Evolutionary conservation across 179 eudicot species (phyloP), one percentile per base, ranked within the genome.

Genomic region (Spergularia azorica): DNA sequence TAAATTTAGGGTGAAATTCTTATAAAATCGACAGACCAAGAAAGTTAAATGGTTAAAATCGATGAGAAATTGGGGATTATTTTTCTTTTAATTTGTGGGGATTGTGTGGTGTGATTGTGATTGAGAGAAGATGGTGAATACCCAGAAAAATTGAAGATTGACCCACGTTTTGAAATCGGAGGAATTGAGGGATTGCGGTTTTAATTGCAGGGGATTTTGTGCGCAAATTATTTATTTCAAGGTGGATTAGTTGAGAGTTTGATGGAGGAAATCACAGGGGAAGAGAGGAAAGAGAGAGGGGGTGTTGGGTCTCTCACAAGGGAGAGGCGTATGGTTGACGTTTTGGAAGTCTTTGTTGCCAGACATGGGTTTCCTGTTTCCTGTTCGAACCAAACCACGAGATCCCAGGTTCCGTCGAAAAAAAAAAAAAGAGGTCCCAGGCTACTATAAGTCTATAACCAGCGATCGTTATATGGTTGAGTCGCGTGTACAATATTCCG

Each of bases 161-260:
- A 77, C 85, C 85, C 79, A 60, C 17, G 67, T 71, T 38, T 4
- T 39, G 62, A 59, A 79, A 82, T 32, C 6, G 59, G 48, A 32
- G 0, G 55, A 79, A 79, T 71, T 75, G 79, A 4, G 38, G n/a
- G 71, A 71, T 78, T 48, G 5, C 1, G 72, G 26, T 26, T 8
- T 57, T 20, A 70, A 74, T 75, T 70, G 14, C 39, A 63, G 58
- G 7, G 43, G 76, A 52, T 21, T 12, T 62, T n/a, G 32, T 43
- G 48, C 6, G 48, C 5, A 26, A 8, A 51, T 61, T 58, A 62
- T 50, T 61, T 48, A 0, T 13, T 6, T 66, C 17, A 32, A 13
- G 69, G 63, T 52, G 51, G 63, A 63, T 67, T 60, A 72, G 15
- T 48, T 38, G 32, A 21, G 16, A 70, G 41, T 16, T 54, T n/a